phyloP scores from a whole-genome alignment of 148 eudicot genomes.

The Mesembryanthemum crystallinum region DNA sequence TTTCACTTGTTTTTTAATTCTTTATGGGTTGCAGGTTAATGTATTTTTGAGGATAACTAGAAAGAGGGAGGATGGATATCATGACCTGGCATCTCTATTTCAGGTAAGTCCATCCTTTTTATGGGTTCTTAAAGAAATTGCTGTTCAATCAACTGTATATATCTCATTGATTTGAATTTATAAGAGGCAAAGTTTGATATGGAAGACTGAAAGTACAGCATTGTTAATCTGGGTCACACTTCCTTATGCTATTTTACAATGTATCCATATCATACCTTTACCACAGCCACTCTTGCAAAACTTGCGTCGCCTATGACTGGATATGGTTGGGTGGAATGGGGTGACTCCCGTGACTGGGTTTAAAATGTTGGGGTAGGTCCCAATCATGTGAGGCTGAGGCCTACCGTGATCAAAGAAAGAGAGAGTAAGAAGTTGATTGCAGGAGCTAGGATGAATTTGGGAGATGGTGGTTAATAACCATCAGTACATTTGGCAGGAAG shows the following conservation, averaged over 20 bases:
- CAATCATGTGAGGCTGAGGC: neutral
- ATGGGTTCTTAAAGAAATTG: neutral
- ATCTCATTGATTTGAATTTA: neutral
- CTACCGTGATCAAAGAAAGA: neutral
- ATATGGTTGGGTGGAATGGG: neutral
- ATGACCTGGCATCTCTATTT: slow-evolving; percentile 95
- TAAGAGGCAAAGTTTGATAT: neutral
- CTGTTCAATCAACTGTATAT: neutral
- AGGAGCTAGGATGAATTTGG: neutral
- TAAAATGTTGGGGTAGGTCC: neutral
- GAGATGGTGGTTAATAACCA: neutral
- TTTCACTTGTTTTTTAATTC: slow-evolving; percentile 15
- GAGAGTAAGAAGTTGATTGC: neutral
- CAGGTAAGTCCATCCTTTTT: slow-evolving; percentile 57
- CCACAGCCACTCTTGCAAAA: neutral
- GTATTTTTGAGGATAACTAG: slow-evolving; percentile 89
- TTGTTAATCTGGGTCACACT: neutral
- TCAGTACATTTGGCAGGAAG: neutral
- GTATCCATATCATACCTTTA: neutral
- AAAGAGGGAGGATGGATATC: slow-evolving; percentile 94
- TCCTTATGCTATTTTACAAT: neutral
- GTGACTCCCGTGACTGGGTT: too few species aligned
- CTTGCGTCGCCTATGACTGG: neutral
- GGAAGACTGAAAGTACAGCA: neutral
- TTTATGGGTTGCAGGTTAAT: slow-evolving; percentile 60